Evolutionary conservation across 805 yeast genomes (phyloP), one percentile per base, ranked within the genome.

Genomic region (Yarrowia yakushimensis): DNA sequence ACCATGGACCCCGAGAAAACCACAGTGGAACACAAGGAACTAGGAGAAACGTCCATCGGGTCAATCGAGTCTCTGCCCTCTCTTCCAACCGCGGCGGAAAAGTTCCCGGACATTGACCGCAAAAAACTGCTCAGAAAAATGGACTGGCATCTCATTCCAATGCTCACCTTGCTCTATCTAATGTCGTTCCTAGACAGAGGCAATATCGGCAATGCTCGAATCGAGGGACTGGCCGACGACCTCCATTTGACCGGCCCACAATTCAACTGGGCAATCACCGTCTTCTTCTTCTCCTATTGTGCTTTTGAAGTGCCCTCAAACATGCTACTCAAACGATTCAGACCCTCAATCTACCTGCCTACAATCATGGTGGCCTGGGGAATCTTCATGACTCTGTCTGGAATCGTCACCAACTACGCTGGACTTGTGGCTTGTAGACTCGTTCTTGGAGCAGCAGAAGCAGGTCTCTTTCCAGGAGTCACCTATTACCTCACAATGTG

Each of bases 191-290:
- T 81, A 61, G 85, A 81, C 69, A 67, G 85, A 60, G 79, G 80
- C 66, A 81, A 81, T 65, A 79, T 82, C 65, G 85, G 84, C 8
- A 77, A 80, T 66, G 84, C 84, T 2, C 73, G 81, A 65, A 73
- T 81, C 48, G 84, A 81, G 39, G 83, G 82, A n/a, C 68, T 81
- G 63, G 75, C 75, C 65, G 72, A 73, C 11, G 83, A 80, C 63
- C 69, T 65, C 18, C 54, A 62, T 23, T 71, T 81, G 50, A 63
- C 66, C 5, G 69, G 70, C 3, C 42, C 63, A 20, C 71, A 68
- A 52, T 68, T 66, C 65, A 67, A 78, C 65, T 72, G 80, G 30
- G 70, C 77, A 68, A 73, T 80, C 46, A 76, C 81, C 9, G 74
- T 79, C 48, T 74, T 81, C 43, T 81, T 66, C 62, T 41, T 69